phyloP scores from a whole-genome alignment of 495 filamentous ascomycete genomes.

The Viridothelium virens region DNA sequence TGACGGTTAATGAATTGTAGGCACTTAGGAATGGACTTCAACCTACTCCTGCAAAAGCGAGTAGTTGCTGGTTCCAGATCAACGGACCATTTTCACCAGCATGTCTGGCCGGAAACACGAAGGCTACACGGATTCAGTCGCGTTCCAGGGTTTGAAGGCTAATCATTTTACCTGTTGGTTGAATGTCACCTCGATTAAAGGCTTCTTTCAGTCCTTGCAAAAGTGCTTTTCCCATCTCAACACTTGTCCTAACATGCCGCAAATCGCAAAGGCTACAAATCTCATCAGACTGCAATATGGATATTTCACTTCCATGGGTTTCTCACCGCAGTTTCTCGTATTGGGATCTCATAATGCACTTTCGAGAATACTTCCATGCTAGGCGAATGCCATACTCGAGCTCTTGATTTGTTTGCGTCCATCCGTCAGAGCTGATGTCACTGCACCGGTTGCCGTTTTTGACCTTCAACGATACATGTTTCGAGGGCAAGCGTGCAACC shows the following conservation, averaged over 20 bases:
- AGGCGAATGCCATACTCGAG: conserved; percentile 26
- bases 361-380: conserved; percentile 30
- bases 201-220: conserved; percentile 17
- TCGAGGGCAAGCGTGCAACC: background rate
- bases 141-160: background rate
- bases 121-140: conserved; percentile 14
- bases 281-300: too few species aligned
- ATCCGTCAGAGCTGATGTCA: conserved; percentile 9
- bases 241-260: conserved; percentile 23
- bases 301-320: too few species aligned
- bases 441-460: conserved; percentile 9
- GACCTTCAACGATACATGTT: conserved; percentile 13
- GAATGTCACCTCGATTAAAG: conserved; percentile 26
- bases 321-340: conserved; percentile 23
- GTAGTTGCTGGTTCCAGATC: conserved; percentile 30
- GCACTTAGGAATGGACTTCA: background rate
- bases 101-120: conserved; percentile 28
- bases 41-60: conserved; percentile 27
- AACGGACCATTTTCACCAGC: conserved; percentile 24
- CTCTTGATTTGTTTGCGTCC: conserved; percentile 25
- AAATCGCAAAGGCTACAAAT: conserved; percentile 25
- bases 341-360: conserved; percentile 32
- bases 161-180: conserved; percentile 19
- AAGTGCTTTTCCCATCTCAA: conserved; percentile 22
- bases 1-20: too few species aligned